Evolutionary conservation across 2,329 filamentous ascomycete genomes (phyloP).

Genomic region (Neopestalotiopsis rosae): DNA sequence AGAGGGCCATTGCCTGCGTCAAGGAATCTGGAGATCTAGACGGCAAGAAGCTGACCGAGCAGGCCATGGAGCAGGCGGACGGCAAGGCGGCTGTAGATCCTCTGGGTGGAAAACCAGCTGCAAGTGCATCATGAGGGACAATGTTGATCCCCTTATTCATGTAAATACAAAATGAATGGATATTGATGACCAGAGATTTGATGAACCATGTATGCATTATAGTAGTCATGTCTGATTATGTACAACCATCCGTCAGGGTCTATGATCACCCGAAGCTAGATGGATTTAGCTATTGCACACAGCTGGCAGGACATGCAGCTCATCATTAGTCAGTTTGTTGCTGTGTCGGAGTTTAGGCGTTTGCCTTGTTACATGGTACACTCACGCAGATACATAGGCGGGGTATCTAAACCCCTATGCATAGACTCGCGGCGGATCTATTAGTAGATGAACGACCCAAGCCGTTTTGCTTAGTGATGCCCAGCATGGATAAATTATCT

Average conservation of each 20-base stretch:
- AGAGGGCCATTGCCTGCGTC: slow-evolving; percentile 15
- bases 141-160: neutral
- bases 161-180: neutral
- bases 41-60: slow-evolving; percentile 7
- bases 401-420: neutral
- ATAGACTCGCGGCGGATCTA: neutral
- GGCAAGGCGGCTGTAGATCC: slow-evolving; percentile 12
- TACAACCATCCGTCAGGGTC: neutral
- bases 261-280: neutral
- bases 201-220: neutral
- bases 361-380: neutral
- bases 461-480: neutral
- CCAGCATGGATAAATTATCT: neutral
- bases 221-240: neutral
- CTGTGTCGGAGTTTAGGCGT: neutral
- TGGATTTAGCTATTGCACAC: neutral
- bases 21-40: slow-evolving; percentile 13
- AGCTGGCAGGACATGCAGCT: neutral
- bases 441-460: neutral
- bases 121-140: too few relatives aligned
- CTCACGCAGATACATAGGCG: neutral
- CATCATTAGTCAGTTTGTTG: neutral
- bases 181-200: neutral
- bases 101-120: neutral
- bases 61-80: neutral